phyloP scores from a whole-genome alignment of 768 basidiomycete species.

The Hygrophorus russula region DNA sequence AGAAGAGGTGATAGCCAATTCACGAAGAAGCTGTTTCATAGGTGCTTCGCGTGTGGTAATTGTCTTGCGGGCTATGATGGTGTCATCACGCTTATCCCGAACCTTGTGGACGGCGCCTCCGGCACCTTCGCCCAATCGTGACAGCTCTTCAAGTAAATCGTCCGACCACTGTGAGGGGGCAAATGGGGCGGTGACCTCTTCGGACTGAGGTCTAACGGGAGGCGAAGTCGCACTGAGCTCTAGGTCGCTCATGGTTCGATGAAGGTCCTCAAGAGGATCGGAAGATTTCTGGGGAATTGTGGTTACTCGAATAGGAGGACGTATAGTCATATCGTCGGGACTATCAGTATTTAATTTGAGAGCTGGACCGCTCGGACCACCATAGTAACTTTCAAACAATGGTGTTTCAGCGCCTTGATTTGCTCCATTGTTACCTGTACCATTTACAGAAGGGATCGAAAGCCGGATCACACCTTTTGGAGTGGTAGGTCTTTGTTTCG shows the following conservation, averaged over 20 bases:
- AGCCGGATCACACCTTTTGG: constrained; percentile 22
- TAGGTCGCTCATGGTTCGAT: constrained; percentile 25
- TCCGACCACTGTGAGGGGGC: constrained; percentile 43
- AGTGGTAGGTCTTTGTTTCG: constrained; percentile 15
- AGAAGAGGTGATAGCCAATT: constrained; percentile 81
- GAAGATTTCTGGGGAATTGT: constrained; percentile 16
- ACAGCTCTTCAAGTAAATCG: constrained; percentile 61
- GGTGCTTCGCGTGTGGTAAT: constrained; percentile 88
- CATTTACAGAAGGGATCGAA: constrained; percentile 16
- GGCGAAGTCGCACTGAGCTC: constrained; percentile 18
- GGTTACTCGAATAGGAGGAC: constrained; percentile 18
- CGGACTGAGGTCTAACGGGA: constrained; percentile 9
- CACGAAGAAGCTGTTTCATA: constrained; percentile 84
- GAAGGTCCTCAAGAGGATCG: constrained; percentile 27
- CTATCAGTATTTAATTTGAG: constrained; percentile 12
- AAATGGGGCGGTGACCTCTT: constrained; percentile 13
- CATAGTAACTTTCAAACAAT: constrained; percentile 29
- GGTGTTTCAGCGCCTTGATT: constrained; percentile 15
- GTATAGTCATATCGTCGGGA: constrained; percentile 28
- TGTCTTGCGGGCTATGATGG: constrained; percentile 89
- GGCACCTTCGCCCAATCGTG: constrained; percentile 85
- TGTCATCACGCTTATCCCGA: constrained; percentile 65
- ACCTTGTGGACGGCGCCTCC: constrained; percentile 96
- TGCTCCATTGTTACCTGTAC: constrained; percentile 10
- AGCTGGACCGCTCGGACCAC: constrained; percentile 21